These are phyloP conservation scores for Kodamaea nitidulidarum DNA, from an alignment of 805 yeast genomes.

Conservation along the genomic window DNA sequence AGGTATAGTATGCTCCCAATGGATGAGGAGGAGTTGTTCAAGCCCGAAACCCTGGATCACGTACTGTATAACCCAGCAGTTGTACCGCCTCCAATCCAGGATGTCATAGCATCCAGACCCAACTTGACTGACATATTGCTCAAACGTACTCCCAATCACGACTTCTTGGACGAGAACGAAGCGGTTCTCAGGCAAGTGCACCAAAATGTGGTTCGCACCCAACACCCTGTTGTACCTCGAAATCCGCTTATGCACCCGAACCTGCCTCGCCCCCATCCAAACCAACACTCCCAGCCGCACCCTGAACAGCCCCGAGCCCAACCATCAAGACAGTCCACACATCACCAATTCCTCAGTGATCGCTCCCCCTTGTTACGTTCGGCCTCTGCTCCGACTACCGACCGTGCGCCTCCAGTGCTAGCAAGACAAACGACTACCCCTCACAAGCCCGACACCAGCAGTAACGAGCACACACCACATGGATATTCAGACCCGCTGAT, in stretches of 20 bases:
- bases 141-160: slow-evolving; percentile 3
- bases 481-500: slow-evolving; percentile 1
- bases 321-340: neutral
- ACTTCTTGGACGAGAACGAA: slow-evolving; percentile 1
- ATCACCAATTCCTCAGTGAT: too few species aligned
- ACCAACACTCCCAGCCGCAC: too few species aligned
- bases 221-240: too few species aligned
- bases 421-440: too few species aligned
- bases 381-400: neutral
- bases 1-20: slow-evolving; percentile 22
- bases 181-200: slow-evolving; percentile 9
- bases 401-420: neutral
- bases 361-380: too few species aligned
- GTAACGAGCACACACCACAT: neutral
- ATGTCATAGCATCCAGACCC: slow-evolving; percentile 2
- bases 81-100: neutral
- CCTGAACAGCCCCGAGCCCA: too few species aligned
- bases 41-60: too few species aligned
- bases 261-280: too few species aligned
- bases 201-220: slow-evolving; percentile 2
- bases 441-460: too few species aligned
- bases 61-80: slow-evolving; percentile 6
- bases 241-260: too few species aligned
- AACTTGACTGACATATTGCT: slow-evolving; percentile 7
- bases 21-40: slow-evolving; percentile 29